Evolutionary conservation across 495 filamentous ascomycete genomes (phyloP).

Genomic region (Venustampulla echinocandica): DNA sequence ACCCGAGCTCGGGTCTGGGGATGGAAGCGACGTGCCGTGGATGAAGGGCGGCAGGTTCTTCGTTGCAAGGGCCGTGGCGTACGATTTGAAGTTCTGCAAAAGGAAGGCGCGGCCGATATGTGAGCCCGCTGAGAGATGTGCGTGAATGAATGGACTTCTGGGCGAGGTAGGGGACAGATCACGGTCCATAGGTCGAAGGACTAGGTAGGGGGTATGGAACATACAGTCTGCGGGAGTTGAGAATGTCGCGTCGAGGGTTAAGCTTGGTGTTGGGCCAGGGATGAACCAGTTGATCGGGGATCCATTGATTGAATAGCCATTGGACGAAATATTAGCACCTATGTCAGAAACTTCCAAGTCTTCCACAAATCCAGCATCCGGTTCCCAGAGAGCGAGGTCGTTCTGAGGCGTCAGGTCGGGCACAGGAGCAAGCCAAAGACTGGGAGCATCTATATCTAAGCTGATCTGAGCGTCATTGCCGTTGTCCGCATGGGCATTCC

Average conservation of each 20-base stretch:
- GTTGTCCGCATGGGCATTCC: neutral
- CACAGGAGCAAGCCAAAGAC: neutral
- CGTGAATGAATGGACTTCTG: conserved; percentile 15
- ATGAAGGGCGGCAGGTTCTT: conserved; percentile 14
- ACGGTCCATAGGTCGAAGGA: conserved; percentile 12
- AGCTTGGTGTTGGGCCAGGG: conserved; percentile 10
- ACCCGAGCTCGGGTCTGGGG: conserved; percentile 5
- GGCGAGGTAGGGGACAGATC: conserved; percentile 5
- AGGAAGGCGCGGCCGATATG: conserved; percentile 15
- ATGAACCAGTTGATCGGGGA: conserved; percentile 11
- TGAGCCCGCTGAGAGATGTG: conserved; percentile 9
- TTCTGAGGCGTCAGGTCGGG: conserved; percentile 9
- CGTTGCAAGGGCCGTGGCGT: conserved; percentile 10
- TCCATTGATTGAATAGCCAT: conserved; percentile 2
- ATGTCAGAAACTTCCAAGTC: conserved; percentile 8
- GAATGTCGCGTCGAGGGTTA: conserved; percentile 14
- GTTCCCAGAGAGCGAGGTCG: conserved; percentile 6
- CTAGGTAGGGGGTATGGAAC: conserved; percentile 19
- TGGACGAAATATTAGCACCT: conserved; percentile 3
- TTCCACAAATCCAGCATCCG: conserved; percentile 18
- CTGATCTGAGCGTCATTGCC: conserved; percentile 6
- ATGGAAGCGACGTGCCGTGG: conserved; percentile 10
- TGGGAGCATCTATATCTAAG: conserved; percentile 2
- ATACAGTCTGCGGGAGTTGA: conserved; percentile 19
- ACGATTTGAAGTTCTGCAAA: conserved; percentile 15